These are phyloP conservation scores for Selaginella tamariscina DNA, from an alignment of 75 land plant genomes.

Conservation along the genomic window DNA sequence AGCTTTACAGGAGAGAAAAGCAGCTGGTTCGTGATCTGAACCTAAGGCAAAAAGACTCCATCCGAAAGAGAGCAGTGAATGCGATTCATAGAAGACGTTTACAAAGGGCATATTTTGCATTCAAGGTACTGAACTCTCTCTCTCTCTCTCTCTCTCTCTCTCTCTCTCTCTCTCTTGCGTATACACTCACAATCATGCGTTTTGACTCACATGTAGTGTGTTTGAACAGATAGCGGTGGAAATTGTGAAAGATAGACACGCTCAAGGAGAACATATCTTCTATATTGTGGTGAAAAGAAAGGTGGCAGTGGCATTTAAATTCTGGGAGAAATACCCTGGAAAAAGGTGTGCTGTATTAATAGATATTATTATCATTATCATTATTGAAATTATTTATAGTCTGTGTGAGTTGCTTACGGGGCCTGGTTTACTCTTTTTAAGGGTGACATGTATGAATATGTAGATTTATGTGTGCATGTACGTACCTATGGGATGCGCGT, in stretches of 20 bases:
- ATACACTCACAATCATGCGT: too few relatives aligned
- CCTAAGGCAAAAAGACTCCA: conserved; percentile 3
- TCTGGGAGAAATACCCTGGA: background rate
- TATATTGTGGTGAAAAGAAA: background rate
- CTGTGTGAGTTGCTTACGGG: too few relatives aligned
- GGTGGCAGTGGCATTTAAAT: background rate
- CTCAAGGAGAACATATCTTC: background rate
- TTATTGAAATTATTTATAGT: too few relatives aligned
- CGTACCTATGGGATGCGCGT: too few relatives aligned
- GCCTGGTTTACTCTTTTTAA: too few relatives aligned
- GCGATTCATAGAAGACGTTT: conserved; percentile 15
- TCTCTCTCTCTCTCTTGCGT: too few relatives aligned
- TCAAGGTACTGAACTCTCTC: too few relatives aligned
- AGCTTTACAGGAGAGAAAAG: conserved; percentile 24
- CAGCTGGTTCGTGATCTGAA: conserved; percentile 16
- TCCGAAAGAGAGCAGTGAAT: conserved; percentile 12
- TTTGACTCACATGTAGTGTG: too few relatives aligned
- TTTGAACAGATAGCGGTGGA: background rate
- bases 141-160: too few relatives aligned
- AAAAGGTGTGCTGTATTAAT: background rate
- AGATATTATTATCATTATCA: background rate
- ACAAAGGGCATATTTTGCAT: conserved; percentile 13
- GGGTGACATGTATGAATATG: too few relatives aligned
- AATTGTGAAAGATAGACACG: background rate
- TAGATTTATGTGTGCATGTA: too few relatives aligned